A percentile compares a stretch with the other conserved stretches of the same genome.
These are phyloP conservation scores for Bassia scoparia DNA, from an alignment of 148 eudicot species.

Conservation along the genomic window DNA sequence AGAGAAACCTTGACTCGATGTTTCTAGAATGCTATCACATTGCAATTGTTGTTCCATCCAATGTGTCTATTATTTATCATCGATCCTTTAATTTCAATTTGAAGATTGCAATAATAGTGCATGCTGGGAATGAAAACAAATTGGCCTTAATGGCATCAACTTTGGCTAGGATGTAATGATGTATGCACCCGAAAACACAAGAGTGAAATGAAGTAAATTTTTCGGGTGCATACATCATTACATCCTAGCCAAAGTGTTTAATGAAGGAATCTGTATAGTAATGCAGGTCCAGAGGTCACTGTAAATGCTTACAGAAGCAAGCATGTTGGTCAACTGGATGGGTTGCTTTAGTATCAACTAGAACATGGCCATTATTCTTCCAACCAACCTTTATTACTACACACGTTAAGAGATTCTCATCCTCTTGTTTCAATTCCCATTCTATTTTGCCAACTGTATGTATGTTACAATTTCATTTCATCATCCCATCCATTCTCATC, in stretches of 20 bases:
- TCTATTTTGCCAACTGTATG: too few relatives aligned
- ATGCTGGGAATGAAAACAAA: too few relatives aligned
- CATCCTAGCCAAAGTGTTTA: neutral
- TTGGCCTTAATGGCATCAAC: too few relatives aligned
- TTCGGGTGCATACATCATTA: neutral
- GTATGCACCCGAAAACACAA: too few relatives aligned
- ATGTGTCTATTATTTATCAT: too few relatives aligned
- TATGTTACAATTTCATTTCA: neutral
- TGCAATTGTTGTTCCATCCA: too few relatives aligned
- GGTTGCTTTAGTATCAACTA: slow-evolving; percentile 17
- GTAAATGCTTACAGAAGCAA: slow-evolving; percentile 17
- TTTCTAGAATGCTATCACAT: too few relatives aligned
- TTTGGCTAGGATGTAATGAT: neutral
- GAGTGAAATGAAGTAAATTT: too few relatives aligned
- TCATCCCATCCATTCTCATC: slow-evolving; percentile 11
- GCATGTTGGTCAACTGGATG: slow-evolving; percentile 27
- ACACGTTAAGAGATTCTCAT: slow-evolving; percentile 15
- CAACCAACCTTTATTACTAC: neutral
- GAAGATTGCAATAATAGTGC: too few relatives aligned
- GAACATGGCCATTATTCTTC: slow-evolving; percentile 19
- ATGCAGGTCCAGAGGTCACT: neutral
- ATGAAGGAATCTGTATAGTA: neutral
- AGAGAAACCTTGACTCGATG: too few relatives aligned
- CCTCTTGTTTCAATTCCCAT: too few relatives aligned
- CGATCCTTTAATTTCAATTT: too few relatives aligned